These are phyloP conservation scores for Pestalotiopsis sp. DNA, from an alignment of 2,329 filamentous ascomycete species.

Conservation along the genomic window DNA sequence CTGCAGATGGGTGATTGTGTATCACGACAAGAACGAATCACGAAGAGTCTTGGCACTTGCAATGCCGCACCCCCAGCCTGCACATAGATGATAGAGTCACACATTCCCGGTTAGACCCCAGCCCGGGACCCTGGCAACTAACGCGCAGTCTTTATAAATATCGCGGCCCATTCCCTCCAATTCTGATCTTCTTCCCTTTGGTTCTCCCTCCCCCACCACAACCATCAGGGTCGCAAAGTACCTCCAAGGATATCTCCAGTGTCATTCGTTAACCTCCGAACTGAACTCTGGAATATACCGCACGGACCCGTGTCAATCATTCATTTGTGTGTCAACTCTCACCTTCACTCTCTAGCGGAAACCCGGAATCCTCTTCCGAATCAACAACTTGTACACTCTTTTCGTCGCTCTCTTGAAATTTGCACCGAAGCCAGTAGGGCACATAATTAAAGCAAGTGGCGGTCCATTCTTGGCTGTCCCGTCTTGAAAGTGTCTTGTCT, in stretches of 20 bases:
- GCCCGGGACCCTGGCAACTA: background rate
- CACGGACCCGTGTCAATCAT: slow-evolving; percentile 55
- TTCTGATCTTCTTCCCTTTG: slow-evolving; percentile 41
- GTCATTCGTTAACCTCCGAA: slow-evolving; percentile 45
- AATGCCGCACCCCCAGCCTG: background rate
- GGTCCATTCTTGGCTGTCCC: slow-evolving; percentile 15
- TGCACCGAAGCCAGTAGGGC: slow-evolving; percentile 18
- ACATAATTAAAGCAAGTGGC: slow-evolving; percentile 9
- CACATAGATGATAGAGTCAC: background rate
- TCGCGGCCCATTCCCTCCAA: slow-evolving; percentile 33
- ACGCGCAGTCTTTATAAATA: slow-evolving; percentile 32
- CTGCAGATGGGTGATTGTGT: background rate
- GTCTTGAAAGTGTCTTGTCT: slow-evolving; percentile 34
- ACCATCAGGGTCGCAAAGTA: slow-evolving; percentile 61
- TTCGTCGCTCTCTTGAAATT: slow-evolving; percentile 54
- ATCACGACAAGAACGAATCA: background rate
- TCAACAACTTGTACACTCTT: slow-evolving; percentile 42
- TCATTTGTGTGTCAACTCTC: slow-evolving; percentile 42
- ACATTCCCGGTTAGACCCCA: slow-evolving; percentile 1
- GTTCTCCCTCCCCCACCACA: slow-evolving; percentile 56
- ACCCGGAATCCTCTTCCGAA: slow-evolving; percentile 9
- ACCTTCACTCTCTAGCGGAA: slow-evolving; percentile 13
- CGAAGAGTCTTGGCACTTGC: background rate
- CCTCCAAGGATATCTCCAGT: slow-evolving; percentile 51
- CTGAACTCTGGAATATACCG: slow-evolving; percentile 35